These are phyloP conservation scores for Cucurbita maxima DNA, from an alignment of 306 rosid genomes.

Conservation along the genomic window DNA sequence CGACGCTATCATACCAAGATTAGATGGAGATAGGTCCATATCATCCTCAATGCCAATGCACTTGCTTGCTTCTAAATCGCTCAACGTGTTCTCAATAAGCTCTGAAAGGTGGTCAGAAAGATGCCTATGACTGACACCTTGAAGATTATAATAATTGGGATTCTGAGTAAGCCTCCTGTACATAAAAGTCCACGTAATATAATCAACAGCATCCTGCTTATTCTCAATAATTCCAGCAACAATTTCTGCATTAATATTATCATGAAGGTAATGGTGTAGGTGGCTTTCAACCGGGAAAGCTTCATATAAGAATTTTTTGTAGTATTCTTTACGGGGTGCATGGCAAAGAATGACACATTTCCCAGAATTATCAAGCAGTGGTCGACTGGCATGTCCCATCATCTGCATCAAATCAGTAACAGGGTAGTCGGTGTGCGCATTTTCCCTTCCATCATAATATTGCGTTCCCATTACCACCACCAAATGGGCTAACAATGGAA, in stretches of 20 bases:
- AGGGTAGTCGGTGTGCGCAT: conserved; percentile 81
- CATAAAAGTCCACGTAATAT: conserved; percentile 92
- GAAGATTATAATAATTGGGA: conserved; percentile 90
- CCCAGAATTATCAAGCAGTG: conserved; percentile 71
- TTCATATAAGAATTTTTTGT: conserved; percentile 81
- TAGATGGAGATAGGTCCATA: conserved; percentile 67
- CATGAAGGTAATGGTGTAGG: conserved; percentile 74
- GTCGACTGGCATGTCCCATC: conserved; percentile 99
- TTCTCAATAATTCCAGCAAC: conserved; percentile 71
- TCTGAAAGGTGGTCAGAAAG: conserved; percentile 91
- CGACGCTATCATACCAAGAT: conserved; percentile 85
- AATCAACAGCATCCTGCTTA: conserved; percentile 92
- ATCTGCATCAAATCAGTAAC: conserved; percentile 86
- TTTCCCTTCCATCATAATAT: conserved; percentile 80
- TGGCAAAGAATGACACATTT: conserved; percentile 91
- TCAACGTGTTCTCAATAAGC: conserved; percentile 71
- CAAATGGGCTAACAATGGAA: conserved; percentile 75
- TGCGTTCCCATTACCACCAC: conserved; percentile 98
- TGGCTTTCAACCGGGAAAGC: conserved; percentile 98
- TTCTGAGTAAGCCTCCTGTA: conserved; percentile 88
- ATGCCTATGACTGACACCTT: conserved; percentile 89
- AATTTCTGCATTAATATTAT: conserved; percentile 73
- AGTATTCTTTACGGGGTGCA: conserved; percentile 84
- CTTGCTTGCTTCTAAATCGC: conserved; percentile 73
- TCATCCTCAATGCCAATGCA: conserved; percentile 66